Evolutionary conservation across 805 yeast genomes (phyloP), one percentile per base, ranked within the genome.

Genomic region (Candida ficus): DNA sequence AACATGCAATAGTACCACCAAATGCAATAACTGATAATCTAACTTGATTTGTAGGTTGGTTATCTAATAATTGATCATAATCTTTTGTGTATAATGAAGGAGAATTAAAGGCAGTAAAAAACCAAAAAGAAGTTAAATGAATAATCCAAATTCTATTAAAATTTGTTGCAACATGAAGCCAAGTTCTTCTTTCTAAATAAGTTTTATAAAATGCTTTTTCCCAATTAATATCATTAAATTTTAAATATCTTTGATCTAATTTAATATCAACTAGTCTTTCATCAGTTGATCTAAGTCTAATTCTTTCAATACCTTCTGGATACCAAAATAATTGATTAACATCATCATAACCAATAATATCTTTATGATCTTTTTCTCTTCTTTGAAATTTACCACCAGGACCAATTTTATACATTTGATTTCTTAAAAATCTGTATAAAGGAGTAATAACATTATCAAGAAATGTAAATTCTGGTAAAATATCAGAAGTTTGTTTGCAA

Each of bases 251-350:
- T 38, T 78, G 74, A 5, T 62, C 50, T 0, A 76, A 64, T 2
- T 74, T 71, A 21, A 75, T 49, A 44, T 74, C 76, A 60, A 85
- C 73, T 19, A 85, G 56, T 33, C 61, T 61, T 5, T 58, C 60
- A 30, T 66, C 66, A 5, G 70, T 65, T 13, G 43, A 36, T 8
- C 61, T 56, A 23, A 82, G 55, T 2, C 61, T 59, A n/a, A 88
- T 66, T 39, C 75, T 68, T 46, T 77, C 77, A 29, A 88, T 67
- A 0, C 95, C 90, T 46, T 78, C 75, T 1, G 78, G 73, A 50
- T 83, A 83, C 96, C 96, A 88, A 56, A 88, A 88, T 14, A 83
- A 64, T 53, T 88, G 96, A 57, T 88, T 88, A 57, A 87, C 76
- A 60, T 88, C 96, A 62, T 88, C 96, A 58, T 88, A 88, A 0